Conservation (phyloP, 129 eudicot species). For the Tanacetum coccineum region DNA sequence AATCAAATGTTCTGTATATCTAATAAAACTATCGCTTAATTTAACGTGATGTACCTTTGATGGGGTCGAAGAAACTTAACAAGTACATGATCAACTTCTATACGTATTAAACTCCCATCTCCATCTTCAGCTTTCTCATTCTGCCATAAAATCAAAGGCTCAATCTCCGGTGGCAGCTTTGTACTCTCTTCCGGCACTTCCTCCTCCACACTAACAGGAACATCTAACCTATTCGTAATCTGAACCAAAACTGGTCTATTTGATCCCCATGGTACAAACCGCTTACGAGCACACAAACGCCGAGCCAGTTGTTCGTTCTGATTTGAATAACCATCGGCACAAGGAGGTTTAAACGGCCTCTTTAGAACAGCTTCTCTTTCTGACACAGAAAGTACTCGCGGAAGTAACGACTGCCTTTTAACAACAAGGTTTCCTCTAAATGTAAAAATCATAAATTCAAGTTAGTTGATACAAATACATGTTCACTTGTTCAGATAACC, state of each 20-base stretch:
- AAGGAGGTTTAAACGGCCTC: conserved; percentile 89
- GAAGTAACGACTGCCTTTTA: conserved; percentile 79
- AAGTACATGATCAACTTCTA: conserved; percentile 75
- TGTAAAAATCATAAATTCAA: conserved; percentile 12
- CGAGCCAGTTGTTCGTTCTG: conserved; percentile 59
- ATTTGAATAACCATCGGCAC: conserved; percentile 53
- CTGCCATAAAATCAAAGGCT: conserved; percentile 87
- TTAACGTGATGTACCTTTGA: conserved; percentile 63
- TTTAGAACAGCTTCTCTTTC: conserved; percentile 75
- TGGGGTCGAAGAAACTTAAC: conserved; percentile 93
- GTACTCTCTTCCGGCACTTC: conserved; percentile 51
- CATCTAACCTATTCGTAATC: conserved; percentile 42
- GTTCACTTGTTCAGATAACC: not conserved
- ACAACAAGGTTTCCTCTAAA: conserved; percentile 79
- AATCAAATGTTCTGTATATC: conserved; percentile 5
- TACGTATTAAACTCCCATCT: conserved; percentile 31
- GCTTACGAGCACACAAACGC: conserved; percentile 81
- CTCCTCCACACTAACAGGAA: conserved; percentile 41
- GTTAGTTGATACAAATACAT: conserved; percentile 13
- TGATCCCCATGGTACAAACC: conserved; percentile 97
- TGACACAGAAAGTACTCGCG: conserved; percentile 75
- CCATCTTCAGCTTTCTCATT: conserved; percentile 52
- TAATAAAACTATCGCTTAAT: conserved; percentile 5
- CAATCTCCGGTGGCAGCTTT: conserved; percentile 73
- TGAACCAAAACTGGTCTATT: conserved; percentile 53